phyloP scores from a whole-genome alignment of 2,329 filamentous ascomycete species.

The Stachybotrys chlorohalonatus region DNA sequence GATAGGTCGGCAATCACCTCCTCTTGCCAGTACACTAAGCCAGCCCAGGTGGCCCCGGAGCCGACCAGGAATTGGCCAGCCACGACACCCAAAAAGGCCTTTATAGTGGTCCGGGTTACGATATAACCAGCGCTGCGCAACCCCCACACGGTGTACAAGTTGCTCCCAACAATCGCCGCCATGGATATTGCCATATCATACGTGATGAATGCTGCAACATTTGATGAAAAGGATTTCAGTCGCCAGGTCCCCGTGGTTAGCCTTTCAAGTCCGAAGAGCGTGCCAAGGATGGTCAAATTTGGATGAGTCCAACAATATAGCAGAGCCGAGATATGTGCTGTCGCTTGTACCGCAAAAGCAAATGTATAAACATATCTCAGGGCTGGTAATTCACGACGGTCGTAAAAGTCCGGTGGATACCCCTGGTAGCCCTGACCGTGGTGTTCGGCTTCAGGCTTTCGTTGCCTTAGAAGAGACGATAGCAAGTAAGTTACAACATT shows the following conservation, averaged over 20 bases:
- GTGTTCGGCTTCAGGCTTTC: neutral
- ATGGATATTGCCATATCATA: neutral
- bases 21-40: conserved; percentile 14
- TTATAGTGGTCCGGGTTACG: conserved; percentile 4
- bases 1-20: neutral
- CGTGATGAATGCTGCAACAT: neutral
- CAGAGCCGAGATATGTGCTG: neutral
- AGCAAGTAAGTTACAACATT: neutral
- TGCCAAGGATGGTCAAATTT: neutral
- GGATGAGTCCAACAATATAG: neutral
- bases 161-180: neutral
- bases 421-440: too few relatives aligned
- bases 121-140: conserved; percentile 12
- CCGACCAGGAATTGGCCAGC: conserved; percentile 8
- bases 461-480: neutral
- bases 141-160: conserved; percentile 12
- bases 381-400: neutral
- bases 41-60: conserved; percentile 11
- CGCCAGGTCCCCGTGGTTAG: neutral
- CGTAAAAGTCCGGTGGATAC: neutral
- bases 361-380: neutral
- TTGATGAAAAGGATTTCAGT: neutral
- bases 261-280: neutral
- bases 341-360: conserved; percentile 1
- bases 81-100: conserved; percentile 1